Evolutionary conservation across 2,329 filamentous ascomycete genomes (phyloP).

Genomic region (Didymella pomorum): DNA sequence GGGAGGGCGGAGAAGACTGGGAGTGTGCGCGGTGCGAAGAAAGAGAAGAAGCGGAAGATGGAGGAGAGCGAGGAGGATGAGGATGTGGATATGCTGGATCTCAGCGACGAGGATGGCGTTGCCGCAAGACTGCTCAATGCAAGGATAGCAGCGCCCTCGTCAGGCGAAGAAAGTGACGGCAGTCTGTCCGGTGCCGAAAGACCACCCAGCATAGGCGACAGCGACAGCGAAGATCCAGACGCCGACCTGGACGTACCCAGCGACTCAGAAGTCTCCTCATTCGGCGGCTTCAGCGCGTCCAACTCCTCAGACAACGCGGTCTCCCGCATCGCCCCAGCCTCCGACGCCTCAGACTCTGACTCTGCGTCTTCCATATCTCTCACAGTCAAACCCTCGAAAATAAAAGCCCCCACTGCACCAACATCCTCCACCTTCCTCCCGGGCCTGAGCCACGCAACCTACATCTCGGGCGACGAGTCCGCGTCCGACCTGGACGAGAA

Average conservation of each 20-base stretch:
- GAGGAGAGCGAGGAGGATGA: slow-evolving; percentile 11
- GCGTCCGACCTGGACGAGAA: slow-evolving; percentile 66
- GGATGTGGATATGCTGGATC: slow-evolving; percentile 30
- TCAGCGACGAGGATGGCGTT: slow-evolving; percentile 43
- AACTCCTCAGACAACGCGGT: slow-evolving; percentile 9
- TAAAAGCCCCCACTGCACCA: slow-evolving; percentile 19
- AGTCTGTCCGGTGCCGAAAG: slow-evolving; percentile 40
- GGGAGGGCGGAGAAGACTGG: not conserved
- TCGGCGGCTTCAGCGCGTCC: slow-evolving; percentile 16
- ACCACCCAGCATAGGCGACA: slow-evolving; percentile 44
- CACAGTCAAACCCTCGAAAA: slow-evolving; percentile 23
- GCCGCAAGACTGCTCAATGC: slow-evolving; percentile 48
- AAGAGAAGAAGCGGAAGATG: slow-evolving; percentile 30
- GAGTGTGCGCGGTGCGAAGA: slow-evolving; percentile 23
- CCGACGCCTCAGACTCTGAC: slow-evolving; percentile 25
- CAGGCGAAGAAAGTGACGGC: slow-evolving; percentile 43
- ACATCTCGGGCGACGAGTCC: slow-evolving; percentile 79
- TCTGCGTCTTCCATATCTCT: slow-evolving; percentile 23
- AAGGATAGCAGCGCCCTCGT: slow-evolving; percentile 52
- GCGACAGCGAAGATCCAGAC: slow-evolving; percentile 31
- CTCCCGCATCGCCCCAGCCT: slow-evolving; percentile 24
- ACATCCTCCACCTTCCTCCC: slow-evolving; percentile 72
- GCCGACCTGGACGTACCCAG: slow-evolving; percentile 31
- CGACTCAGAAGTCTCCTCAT: slow-evolving; percentile 17
- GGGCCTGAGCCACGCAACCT: slow-evolving; percentile 77